Conservation (phyloP, 176 grass and related monocot species). For the Cymbopogon citratus region DNA sequence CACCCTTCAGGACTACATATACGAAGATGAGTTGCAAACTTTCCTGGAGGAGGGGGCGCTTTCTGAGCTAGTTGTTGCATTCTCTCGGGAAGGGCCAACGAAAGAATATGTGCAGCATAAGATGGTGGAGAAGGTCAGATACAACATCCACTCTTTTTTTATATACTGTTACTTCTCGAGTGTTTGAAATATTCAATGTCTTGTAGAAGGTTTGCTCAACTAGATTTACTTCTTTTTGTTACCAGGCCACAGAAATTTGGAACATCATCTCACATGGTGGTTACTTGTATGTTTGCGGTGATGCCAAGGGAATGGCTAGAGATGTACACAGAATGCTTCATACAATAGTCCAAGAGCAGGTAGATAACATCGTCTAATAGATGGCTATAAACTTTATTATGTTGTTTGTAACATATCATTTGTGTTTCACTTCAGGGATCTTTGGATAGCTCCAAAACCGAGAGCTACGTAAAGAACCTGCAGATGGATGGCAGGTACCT, state of each 20-base stretch:
- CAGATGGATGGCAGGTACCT: constrained; percentile 91
- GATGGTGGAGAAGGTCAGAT: constrained; percentile 72
- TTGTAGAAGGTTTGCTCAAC: background rate
- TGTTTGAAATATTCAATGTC: background rate
- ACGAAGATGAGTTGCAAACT: constrained; percentile 80
- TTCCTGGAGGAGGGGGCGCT: constrained; percentile 63
- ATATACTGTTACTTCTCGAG: background rate
- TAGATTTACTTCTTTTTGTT: constrained; percentile 11
- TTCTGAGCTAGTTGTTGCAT: constrained; percentile 74
- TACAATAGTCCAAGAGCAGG: constrained; percentile 89
- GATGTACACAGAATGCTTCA: constrained; percentile 86
- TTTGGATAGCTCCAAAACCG: constrained; percentile 81
- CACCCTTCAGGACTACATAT: constrained; percentile 78
- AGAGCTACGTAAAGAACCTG: constrained; percentile 77
- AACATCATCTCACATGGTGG: constrained; percentile 61
- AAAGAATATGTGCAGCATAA: constrained; percentile 99
- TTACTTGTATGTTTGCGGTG: constrained; percentile 90
- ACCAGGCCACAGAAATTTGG: constrained; percentile 59
- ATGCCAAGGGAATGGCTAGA: constrained; percentile 94
- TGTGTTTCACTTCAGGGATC: constrained; percentile 47
- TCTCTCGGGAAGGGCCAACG: constrained; percentile 69
- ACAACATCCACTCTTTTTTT: background rate
- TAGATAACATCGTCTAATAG: background rate
- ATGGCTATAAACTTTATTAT: background rate
- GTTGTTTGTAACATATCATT: background rate